Base-by-base conservation (phyloP, 2,329 filamentous ascomycete genomes). In the Trichoderma koningii region DNA sequence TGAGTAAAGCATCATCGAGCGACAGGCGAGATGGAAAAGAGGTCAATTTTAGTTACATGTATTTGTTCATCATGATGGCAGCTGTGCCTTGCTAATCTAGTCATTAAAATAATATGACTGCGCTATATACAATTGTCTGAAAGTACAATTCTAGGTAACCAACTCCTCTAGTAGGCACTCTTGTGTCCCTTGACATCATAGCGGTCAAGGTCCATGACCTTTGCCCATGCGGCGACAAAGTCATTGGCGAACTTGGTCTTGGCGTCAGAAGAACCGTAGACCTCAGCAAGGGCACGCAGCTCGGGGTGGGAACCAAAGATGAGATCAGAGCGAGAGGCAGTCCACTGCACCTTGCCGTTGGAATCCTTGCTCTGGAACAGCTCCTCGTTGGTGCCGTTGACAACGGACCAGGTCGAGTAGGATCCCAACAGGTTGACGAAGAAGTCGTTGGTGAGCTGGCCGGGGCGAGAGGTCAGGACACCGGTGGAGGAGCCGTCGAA, bases 391-490 rank as follows among this genome's bases (percentile, higher is more conserved):
- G 71, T 69, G 67, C 79, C 69, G 21, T 77, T 71, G 47, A 78
- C 77, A 34, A 60, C 56, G 7, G 69, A 66, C 90, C 90, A 92
- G n/a, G 77, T 79, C 12, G 83, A 89, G 75, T 76, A 79, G 71
- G 83, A 85, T 72, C 91, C 88, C 21, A 93, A 84, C 3, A 93
- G 81, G 79, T 92, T 92, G 76, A 90, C 83, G 73, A 93, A 93
- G 83, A 91, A 93, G 78, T 93, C 90, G 77, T 90, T 92, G 73
- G 87, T 90, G 71, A 93, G 81, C 71, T 85, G 77, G 53, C 90
- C 90, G 1, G 88, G 87, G 14, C 80, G 81, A 69, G 82, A 81
- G 63, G 90, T 93, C 72, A 92, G 81, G 61, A 92, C 82, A 66
- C 90, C 90, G 65, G 84, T 76, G 21, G 79, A 74, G 0, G 89